Evolutionary conservation across 2,329 filamentous ascomycete genomes (phyloP).

Genomic region (Cladophialophora psammophila): DNA sequence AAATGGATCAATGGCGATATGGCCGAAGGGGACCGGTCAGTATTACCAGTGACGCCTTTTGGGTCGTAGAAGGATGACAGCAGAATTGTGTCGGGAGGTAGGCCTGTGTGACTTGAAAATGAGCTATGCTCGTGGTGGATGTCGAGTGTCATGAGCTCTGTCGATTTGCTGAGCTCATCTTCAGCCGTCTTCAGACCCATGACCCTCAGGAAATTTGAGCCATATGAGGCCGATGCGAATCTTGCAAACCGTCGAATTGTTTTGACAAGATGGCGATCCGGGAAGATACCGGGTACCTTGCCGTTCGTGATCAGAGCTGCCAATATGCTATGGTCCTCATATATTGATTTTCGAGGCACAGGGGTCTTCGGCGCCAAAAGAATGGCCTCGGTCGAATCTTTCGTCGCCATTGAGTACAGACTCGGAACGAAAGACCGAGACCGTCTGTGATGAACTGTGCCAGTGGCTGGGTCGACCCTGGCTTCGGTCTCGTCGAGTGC

Average conservation of each 20-base stretch:
- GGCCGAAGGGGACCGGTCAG: slow-evolving; percentile 60
- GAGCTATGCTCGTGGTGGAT: slow-evolving; percentile 55
- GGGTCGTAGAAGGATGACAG: slow-evolving; percentile 75
- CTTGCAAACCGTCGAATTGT: slow-evolving; percentile 56
- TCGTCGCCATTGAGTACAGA: slow-evolving; percentile 55
- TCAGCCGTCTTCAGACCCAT: slow-evolving; percentile 49
- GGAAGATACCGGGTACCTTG: slow-evolving; percentile 55
- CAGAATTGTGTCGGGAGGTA: slow-evolving; percentile 59
- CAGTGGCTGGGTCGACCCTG: slow-evolving; percentile 37
- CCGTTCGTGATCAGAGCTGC: slow-evolving; percentile 53
- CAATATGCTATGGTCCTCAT: slow-evolving; percentile 55
- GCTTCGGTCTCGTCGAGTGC: slow-evolving; percentile 45
- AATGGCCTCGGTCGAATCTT: slow-evolving; percentile 53
- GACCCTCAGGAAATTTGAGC: slow-evolving; percentile 55
- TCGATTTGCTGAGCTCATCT: slow-evolving; percentile 43
- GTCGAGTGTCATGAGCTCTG: slow-evolving; percentile 43
- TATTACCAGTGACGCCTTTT: slow-evolving; percentile 68
- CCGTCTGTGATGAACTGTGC: slow-evolving; percentile 43
- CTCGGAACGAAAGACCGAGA: slow-evolving; percentile 53
- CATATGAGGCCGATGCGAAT: slow-evolving; percentile 58
- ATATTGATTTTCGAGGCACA: slow-evolving; percentile 52
- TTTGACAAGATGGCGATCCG: slow-evolving; percentile 53
- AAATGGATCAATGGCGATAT: slow-evolving; percentile 74
- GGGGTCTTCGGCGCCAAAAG: slow-evolving; percentile 49
- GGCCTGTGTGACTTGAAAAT: slow-evolving; percentile 54